Evolutionary conservation across 306 rosid genomes (phyloP), one percentile per base, ranked within the genome.

Genomic region (Vachellia pachyceras): DNA sequence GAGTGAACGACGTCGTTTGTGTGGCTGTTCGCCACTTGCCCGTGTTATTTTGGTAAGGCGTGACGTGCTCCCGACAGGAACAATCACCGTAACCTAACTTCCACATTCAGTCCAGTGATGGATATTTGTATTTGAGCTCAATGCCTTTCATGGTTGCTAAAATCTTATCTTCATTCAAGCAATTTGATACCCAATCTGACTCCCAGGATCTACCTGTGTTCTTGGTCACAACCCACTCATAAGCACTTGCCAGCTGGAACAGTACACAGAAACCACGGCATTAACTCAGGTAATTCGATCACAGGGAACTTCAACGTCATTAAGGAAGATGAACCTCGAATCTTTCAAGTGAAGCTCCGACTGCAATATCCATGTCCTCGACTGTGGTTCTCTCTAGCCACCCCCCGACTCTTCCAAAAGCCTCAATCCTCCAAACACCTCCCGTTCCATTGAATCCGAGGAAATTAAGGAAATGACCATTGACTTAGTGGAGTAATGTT

Each of bases 221-320:
- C 90, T 93, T 95, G 5, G 99, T 95, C 79, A 92, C 97, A 18
- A 95, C 94, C 99, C 99, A 95, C 76, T 95, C 99, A 80, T 95
- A 90, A 49, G n/a, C 89, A 29, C 97, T 95, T 78, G 97, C 99
- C 7, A 95, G 88, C 78, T 90, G 97, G 77, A 95, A 95, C 15
- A 95, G 85, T 13, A 29, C 33, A 97, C 99, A 0, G 99, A 95
- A 72, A 92, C 83, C 41, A 37, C 4, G 41, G 41, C 41, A 37
- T 37, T 37, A 97, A 95, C 89, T 89, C 99, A 2, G 99, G 99
- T 15, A 95, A 81, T 74, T 95, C 99, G 33, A 29, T 29, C 33
- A 81, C 97, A 95, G 9, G 88, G 92, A 47, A 86, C 97, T 83
- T 84, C 89, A 50, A 95, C 99, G 89, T 95, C 99, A 80, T 95